Evolutionary conservation across 2,329 filamentous ascomycete genomes (phyloP).

Genomic region (Delphinella strobiligena): DNA sequence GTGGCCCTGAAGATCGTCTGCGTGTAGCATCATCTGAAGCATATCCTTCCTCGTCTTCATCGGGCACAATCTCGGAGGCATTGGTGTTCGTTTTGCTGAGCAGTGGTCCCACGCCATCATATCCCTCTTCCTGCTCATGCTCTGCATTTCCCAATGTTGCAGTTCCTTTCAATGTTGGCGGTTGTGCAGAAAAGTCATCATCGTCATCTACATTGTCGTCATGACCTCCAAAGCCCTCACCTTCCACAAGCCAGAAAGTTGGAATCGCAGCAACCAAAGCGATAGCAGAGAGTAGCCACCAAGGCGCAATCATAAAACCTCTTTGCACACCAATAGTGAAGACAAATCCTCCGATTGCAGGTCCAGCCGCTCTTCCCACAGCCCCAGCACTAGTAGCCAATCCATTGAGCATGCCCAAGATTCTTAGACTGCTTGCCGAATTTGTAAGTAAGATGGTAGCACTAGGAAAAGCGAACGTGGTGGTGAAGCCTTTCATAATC

Average conservation of each 20-base stretch:
- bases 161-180: no score
- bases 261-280: slow-evolving; percentile 56
- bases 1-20: background rate
- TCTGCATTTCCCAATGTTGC: slow-evolving; percentile 13
- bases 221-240: slow-evolving; percentile 49
- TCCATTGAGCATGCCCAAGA: slow-evolving; percentile 83
- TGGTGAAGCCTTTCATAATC: slow-evolving; percentile 59
- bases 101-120: slow-evolving; percentile 24
- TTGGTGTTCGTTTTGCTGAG: slow-evolving; percentile 22
- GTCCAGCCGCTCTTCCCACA: slow-evolving; percentile 67
- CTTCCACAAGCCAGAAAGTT: slow-evolving; percentile 61
- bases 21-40: slow-evolving; percentile 8
- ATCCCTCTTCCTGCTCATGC: slow-evolving; percentile 24
- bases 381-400: slow-evolving; percentile 75
- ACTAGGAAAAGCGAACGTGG: slow-evolving; percentile 81
- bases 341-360: slow-evolving; percentile 56
- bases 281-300: slow-evolving; percentile 62
- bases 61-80: slow-evolving; percentile 15
- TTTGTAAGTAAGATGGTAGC: slow-evolving; percentile 86
- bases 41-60: slow-evolving; percentile 13
- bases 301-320: slow-evolving; percentile 68
- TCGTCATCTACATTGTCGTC: slow-evolving; percentile 20
- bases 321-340: slow-evolving; percentile 67
- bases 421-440: slow-evolving; percentile 58
- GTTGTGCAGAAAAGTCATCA: no score